phyloP scores from a whole-genome alignment of 768 basidiomycete species.

The Pholiota conissans region DNA sequence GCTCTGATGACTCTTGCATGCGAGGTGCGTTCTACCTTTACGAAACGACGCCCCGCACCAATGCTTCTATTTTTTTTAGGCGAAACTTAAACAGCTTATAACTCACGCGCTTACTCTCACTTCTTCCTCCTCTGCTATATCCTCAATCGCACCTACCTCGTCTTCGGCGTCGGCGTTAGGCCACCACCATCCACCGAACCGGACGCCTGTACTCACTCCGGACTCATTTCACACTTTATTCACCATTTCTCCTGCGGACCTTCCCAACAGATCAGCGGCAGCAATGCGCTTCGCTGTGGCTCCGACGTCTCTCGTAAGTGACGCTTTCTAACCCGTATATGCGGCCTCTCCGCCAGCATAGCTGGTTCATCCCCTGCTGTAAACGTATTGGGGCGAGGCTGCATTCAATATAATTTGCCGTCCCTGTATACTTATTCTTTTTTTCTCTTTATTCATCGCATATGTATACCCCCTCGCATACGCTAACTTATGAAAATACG shows the following conservation, averaged over 20 bases:
- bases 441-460: neutral
- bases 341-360: neutral
- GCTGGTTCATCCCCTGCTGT: neutral
- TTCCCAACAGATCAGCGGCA: constrained; percentile 79
- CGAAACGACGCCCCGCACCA: too few relatives aligned
- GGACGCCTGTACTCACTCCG: constrained; percentile 54
- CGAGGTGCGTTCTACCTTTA: constrained; percentile 49
- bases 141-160: constrained; percentile 69
- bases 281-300: constrained; percentile 64
- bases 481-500: neutral
- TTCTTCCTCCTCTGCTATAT: constrained; percentile 72
- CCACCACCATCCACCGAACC: constrained; percentile 23
- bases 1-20: constrained; percentile 75
- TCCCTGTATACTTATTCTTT: neutral
- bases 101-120: constrained; percentile 79
- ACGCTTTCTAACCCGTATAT: constrained; percentile 1
- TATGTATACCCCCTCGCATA: neutral
- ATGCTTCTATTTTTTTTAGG: constrained; percentile 36
- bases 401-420: neutral
- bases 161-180: constrained; percentile 27
- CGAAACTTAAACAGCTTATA: constrained; percentile 82
- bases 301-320: constrained; percentile 25
- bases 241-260: constrained; percentile 70
- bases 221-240: constrained; percentile 78
- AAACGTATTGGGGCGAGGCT: neutral